Evolutionary conservation across 2,329 filamentous ascomycete genomes (phyloP).

Genomic region (Orbilia oligospora): DNA sequence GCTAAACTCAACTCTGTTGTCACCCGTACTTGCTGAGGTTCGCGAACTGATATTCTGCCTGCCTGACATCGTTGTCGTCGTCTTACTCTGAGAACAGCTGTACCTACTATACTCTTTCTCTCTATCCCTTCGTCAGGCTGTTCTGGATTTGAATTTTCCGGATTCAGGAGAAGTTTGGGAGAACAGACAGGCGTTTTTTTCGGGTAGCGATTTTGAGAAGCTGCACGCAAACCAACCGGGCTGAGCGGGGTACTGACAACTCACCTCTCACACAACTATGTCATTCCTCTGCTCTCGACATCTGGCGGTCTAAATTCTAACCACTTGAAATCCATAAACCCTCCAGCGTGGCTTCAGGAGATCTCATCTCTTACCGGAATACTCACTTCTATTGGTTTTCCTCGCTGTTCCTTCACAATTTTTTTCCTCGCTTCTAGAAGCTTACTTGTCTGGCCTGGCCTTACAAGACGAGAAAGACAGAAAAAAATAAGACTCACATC

Average conservation of each 20-base stretch:
- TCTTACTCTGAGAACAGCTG: slow-evolving; percentile 34
- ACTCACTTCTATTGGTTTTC: slow-evolving; percentile 15
- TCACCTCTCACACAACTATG: slow-evolving; percentile 51
- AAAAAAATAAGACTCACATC: slow-evolving; percentile 13
- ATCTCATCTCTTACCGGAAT: slow-evolving; percentile 21
- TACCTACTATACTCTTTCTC: slow-evolving; percentile 1
- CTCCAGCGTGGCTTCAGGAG: slow-evolving; percentile 44
- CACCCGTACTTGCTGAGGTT: slow-evolving; percentile 29
- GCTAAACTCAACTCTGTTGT: slow-evolving; percentile 56
- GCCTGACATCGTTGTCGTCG: slow-evolving; percentile 47
- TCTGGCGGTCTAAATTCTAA: slow-evolving; percentile 40
- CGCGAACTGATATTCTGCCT: slow-evolving; percentile 44
- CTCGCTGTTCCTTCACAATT: not conserved
- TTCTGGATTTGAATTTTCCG: slow-evolving; percentile 31
- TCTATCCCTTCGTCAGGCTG: slow-evolving; percentile 3
- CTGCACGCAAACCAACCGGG: slow-evolving; percentile 1
- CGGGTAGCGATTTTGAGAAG: slow-evolving; percentile 2
- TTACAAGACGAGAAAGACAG: no score
- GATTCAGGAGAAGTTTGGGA: slow-evolving; percentile 32
- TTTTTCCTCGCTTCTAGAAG: slow-evolving; percentile 6
- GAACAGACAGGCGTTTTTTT: not conserved
- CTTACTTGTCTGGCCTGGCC: slow-evolving; percentile 21
- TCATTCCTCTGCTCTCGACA: slow-evolving; percentile 48
- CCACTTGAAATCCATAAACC: slow-evolving; percentile 19
- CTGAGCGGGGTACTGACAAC: slow-evolving; percentile 54